Evolutionary conservation across 305 asterid genomes (phyloP).

Genomic region (Solanum hybrid): DNA sequence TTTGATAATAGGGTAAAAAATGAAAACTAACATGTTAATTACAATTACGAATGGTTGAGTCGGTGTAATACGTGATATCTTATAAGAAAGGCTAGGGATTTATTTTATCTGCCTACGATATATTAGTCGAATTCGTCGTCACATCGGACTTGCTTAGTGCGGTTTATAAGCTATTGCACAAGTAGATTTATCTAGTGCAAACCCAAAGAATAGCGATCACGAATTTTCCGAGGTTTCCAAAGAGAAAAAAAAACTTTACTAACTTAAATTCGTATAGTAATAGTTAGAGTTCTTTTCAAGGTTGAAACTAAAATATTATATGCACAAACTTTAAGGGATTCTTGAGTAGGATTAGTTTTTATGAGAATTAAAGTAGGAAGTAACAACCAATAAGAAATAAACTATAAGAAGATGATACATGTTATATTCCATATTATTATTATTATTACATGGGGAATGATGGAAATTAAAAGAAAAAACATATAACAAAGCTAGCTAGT

Average conservation of each 20-base stretch:
- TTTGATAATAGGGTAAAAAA: background rate
- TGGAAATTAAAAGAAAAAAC: background rate
- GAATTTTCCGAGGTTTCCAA: accelerated
- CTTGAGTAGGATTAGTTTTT: background rate
- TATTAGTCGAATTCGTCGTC: background rate
- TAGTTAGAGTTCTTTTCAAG: background rate
- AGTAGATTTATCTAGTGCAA: background rate
- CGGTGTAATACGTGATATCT: background rate
- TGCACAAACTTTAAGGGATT: background rate
- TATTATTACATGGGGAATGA: background rate
- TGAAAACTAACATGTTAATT: background rate
- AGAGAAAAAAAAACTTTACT: background rate
- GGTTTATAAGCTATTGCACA: background rate
- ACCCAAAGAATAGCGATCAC: accelerated
- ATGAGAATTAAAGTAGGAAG: background rate
- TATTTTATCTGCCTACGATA: background rate
- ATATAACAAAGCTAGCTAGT: background rate
- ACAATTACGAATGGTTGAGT: background rate
- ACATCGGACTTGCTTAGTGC: background rate
- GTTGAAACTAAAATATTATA: background rate
- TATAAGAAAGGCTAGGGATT: background rate
- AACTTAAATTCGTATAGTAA: background rate
- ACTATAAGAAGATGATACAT: background rate
- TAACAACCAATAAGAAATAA: background rate
- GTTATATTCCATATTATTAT: background rate